Evolutionary conservation across 2,329 filamentous ascomycete species (phyloP), one percentile per base, ranked within the genome.

Genomic region (Pochonia chlamydosporia): DNA sequence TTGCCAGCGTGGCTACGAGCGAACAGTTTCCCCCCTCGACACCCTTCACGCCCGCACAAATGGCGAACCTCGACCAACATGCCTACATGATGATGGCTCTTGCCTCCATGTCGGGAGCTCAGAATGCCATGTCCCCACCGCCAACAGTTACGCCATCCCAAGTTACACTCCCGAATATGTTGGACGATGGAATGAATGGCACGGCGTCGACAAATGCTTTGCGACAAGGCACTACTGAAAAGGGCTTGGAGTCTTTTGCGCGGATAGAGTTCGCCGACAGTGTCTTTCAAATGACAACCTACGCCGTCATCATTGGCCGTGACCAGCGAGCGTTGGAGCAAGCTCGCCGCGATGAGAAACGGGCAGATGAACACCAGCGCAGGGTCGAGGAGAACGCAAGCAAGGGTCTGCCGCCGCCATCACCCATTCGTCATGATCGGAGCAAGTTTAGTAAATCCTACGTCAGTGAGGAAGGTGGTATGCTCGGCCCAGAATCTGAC

Each of bases 251-350:
- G 57, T 79, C 76, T 3, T 81, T 79, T 60, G 78, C 78, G 37
- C 70, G 73, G 44, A 71, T 91, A 51, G 79, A 83, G 57, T 90
- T 91, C 60, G 75, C 78, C 54, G 87, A 91, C 69, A 85, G 85
- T 59, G 78, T 82, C 47, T 90, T 87, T 63, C 86, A 87, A 65
- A 86, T 91, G 81, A 88, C 82, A 44, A 89, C 85, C 1, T 84
- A 84, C 56, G 75, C 79, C 44, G 77, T 90, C 55, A 78, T 87
- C 48, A 79, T 91, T 24, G 86, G 85, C 46, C 82, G 87, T 51
- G 86, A 90, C 63, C 74, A 82, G 57, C 68, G 73, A 44, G 81
- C 81, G 9, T 65, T 81, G 53, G 67, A 74, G 46, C 73, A 78
- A 54, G 79, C 79, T 20, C 70, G 73, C 39, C 68, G 69, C 47